phyloP scores from a whole-genome alignment of 2,329 filamentous ascomycete species.

The Waltergamsia citrina region DNA sequence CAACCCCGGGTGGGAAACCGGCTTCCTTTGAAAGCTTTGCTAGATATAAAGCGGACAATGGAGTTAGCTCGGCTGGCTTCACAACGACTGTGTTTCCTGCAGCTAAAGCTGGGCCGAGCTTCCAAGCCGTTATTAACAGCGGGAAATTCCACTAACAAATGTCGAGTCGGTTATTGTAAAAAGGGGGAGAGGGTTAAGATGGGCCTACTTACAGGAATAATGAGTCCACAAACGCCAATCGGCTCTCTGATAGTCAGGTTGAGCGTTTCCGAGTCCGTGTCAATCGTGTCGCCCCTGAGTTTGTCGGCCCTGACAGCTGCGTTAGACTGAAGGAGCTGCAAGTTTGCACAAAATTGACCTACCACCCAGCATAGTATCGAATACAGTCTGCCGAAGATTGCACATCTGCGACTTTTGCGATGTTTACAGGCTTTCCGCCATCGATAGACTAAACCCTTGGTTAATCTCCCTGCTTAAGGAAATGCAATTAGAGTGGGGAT shows the following conservation, averaged over 20 bases:
- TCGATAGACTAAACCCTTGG: neutral
- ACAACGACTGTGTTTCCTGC: constrained; percentile 92
- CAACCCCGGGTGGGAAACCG: constrained; percentile 79
- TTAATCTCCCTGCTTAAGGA: neutral
- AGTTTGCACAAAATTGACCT: neutral
- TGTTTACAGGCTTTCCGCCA: constrained; percentile 3
- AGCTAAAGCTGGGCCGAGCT: constrained; percentile 69
- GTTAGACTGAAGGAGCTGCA: neutral
- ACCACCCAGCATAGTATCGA: constrained; percentile 59
- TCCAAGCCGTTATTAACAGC: constrained; percentile 64
- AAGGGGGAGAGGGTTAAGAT: constrained; percentile 31
- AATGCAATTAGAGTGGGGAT: too few species aligned
- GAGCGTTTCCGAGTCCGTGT: constrained; percentile 52
- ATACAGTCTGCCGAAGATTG: constrained; percentile 19
- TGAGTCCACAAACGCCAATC: constrained; percentile 72
- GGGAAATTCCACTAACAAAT: constrained; percentile 69
- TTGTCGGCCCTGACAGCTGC: constrained; percentile 25
- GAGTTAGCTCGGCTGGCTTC: constrained; percentile 88
- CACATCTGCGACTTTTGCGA: neutral
- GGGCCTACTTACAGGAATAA: constrained; percentile 61
- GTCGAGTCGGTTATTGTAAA: neutral
- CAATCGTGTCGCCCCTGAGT: constrained; percentile 1
- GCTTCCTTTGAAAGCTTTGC: constrained; percentile 80
- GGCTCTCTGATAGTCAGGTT: constrained; percentile 75
- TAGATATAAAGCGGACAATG: constrained; percentile 79